Evolutionary conservation across 2,329 filamentous ascomycete species (phyloP).

Genomic region (Atkinsonella texensis): DNA sequence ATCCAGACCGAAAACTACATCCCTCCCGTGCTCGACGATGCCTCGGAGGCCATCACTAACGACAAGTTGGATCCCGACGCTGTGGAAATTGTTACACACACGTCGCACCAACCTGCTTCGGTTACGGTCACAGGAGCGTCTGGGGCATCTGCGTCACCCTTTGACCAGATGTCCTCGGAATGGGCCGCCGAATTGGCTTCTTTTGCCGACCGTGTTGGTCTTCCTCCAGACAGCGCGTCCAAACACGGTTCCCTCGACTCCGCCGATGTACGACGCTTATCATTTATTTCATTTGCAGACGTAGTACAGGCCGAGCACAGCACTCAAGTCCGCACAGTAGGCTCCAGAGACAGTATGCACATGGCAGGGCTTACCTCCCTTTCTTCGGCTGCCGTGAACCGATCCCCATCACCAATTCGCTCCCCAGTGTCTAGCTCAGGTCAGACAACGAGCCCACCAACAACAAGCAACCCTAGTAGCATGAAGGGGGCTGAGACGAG

Average conservation of each 20-base stretch:
- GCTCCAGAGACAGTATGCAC: conserved; percentile 58
- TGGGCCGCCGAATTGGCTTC: conserved; percentile 48
- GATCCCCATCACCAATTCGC: conserved; percentile 69
- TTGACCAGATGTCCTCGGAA: conserved; percentile 31
- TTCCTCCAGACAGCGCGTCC: conserved; percentile 49
- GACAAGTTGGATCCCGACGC: conserved; percentile 71
- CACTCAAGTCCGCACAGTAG: conserved; percentile 34
- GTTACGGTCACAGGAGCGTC: conserved; percentile 47
- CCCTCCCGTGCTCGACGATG: conserved; percentile 80
- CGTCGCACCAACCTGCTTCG: conserved; percentile 67
- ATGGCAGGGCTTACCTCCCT: conserved; percentile 54
- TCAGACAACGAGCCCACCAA: conserved; percentile 57
- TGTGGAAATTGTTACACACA: conserved; percentile 86
- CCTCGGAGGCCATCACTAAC: conserved; percentile 85
- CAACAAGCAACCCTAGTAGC: conserved; percentile 63
- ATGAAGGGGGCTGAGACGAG: conserved; percentile 64
- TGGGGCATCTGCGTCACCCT: conserved; percentile 18
- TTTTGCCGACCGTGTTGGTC: conserved; percentile 33
- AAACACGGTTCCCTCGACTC: conserved; percentile 67
- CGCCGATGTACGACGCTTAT: conserved; percentile 69
- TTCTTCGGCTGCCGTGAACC: conserved; percentile 38
- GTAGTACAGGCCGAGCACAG: conserved; percentile 80
- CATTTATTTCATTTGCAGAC: conserved; percentile 94
- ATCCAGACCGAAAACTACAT: conserved; percentile 93
- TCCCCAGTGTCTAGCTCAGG: conserved; percentile 67